phyloP scores from a whole-genome alignment of 768 basidiomycete genomes.

The Pisolithus orientalis region DNA sequence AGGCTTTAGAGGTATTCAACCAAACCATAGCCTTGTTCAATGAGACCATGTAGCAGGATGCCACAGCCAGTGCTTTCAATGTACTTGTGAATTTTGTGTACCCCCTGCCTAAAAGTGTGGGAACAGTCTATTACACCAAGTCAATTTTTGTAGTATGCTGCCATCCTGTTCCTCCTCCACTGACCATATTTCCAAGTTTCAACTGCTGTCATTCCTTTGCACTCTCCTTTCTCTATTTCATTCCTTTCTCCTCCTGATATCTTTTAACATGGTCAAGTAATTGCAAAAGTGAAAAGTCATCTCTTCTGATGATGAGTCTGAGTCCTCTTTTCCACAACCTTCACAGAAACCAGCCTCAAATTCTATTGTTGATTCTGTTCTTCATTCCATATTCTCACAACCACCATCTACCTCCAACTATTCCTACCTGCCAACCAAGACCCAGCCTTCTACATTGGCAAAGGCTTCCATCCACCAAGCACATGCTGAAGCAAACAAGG shows the following conservation, averaged over 20 bases:
- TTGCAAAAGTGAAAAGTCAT: too few relatives aligned
- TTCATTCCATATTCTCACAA: not conserved
- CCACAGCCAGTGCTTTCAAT: too few relatives aligned
- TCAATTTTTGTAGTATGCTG: not conserved
- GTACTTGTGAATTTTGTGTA: not conserved
- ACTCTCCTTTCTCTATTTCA: not conserved
- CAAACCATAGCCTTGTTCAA: not conserved
- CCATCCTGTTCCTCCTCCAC: not conserved
- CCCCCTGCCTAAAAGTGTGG: not conserved
- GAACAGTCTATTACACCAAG: not conserved
- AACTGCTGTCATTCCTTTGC: not conserved
- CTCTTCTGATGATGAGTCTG: too few relatives aligned
- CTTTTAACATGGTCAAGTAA: too few relatives aligned
- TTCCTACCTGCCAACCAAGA: not conserved
- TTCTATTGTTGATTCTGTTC: too few relatives aligned
- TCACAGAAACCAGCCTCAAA: too few relatives aligned
- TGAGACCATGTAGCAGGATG: not conserved
- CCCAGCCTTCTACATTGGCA: not conserved
- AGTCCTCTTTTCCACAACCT: too few relatives aligned
- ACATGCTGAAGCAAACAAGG: not conserved
- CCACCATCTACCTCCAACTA: not conserved
- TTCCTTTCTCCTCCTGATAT: not conserved
- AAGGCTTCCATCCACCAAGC: not conserved
- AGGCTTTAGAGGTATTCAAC: not conserved
- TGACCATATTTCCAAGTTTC: not conserved